Base-by-base conservation (phyloP, 805 yeast species). In the Wickerhamiella siamensis region DNA sequence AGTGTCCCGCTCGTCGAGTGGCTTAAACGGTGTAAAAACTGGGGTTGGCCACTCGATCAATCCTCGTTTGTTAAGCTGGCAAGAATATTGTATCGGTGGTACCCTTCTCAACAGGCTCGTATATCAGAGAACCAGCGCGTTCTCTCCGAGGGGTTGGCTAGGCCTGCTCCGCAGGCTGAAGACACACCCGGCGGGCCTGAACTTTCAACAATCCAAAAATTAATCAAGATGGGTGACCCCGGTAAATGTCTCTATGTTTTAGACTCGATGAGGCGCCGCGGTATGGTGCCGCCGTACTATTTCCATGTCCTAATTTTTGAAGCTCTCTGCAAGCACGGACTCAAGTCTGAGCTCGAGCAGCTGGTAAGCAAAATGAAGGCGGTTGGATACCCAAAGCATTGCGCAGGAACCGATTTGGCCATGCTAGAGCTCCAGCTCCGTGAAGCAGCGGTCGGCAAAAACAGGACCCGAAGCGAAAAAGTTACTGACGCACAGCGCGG, bases 391-490 rank as follows among this genome's bases (percentile, higher is more conserved):
- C 48, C 52, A 4, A 24, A 43, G 20, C 54, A 51, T 36, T 48
- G 53, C 22, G 52, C 53, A 4, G 52, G 48, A 9, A 48, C 47
- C 9, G 55, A 51, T 29, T 26, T 51, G 32, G 45, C 48, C 14
- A 38, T 49, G 36, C 38, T 49, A 3, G 54, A 50, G 41, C 38
- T 36, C 6, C 38, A 38, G 21, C 16, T 36, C n/a, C 42, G 42
- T 17, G 16, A 20, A 12, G 22, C 32, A 12, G 31, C 4, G 16
- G 31, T 18, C 5, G 26, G 8, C 21, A 20, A 14, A 19, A 19
- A 15, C 24, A 31, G 5, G 6, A 16, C 19, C 15, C 33, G 44
- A 17, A 33, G 40, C 22, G 38, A 18, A n/a, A 16, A 6, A 5
- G 20, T 19, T 16, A 40, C 26, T 38, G 40, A 44, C 20, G 15